These are phyloP conservation scores for Lichenothelia convexa DNA, from an alignment of 495 filamentous ascomycete genomes.

Conservation along the genomic window DNA sequence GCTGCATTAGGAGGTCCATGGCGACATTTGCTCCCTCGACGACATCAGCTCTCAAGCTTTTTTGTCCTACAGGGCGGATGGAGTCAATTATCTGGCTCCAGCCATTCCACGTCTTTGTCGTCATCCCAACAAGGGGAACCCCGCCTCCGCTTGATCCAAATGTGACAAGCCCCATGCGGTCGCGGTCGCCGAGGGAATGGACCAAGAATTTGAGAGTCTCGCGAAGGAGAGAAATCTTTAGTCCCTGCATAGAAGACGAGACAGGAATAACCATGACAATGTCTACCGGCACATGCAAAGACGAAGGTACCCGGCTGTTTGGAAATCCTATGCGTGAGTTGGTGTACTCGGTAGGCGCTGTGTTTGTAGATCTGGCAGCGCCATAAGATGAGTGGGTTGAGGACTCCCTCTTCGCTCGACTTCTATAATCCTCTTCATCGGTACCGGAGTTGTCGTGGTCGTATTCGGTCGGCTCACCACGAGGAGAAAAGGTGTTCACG, in stretches of 20 bases:
- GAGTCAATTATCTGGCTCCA: conserved; percentile 79
- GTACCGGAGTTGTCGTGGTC: conserved; percentile 64
- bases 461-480: conserved; percentile 39
- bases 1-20: conserved; percentile 97
- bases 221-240: conserved; percentile 92
- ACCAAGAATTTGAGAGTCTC: conserved; percentile 90
- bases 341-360: conserved; percentile 67
- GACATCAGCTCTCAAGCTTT: conserved; percentile 89
- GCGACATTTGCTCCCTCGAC: conserved; percentile 97
- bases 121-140: conserved; percentile 94
- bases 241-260: conserved; percentile 95
- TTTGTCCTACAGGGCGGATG: conserved; percentile 86
- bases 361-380: conserved; percentile 53
- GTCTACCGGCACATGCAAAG: conserved; percentile 82
- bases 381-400: conserved; percentile 80
- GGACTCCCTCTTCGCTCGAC: conserved; percentile 32
- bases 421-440: conserved; percentile 84
- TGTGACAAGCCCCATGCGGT: conserved; percentile 93
- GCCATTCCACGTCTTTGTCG: conserved; percentile 78
- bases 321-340: conserved; percentile 29
- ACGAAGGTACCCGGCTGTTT: conserved; percentile 34
- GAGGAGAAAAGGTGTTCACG: conserved; percentile 46
- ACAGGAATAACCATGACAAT: conserved; percentile 95
- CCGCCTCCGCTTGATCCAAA: conserved; percentile 92
- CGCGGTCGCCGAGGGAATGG: conserved; percentile 73